A percentile compares a stretch with the other conserved stretches of the same genome.
These are phyloP conservation scores for Tubosaeta sp. DNA, from an alignment of 768 basidiomycete genomes.

Conservation along the genomic window DNA sequence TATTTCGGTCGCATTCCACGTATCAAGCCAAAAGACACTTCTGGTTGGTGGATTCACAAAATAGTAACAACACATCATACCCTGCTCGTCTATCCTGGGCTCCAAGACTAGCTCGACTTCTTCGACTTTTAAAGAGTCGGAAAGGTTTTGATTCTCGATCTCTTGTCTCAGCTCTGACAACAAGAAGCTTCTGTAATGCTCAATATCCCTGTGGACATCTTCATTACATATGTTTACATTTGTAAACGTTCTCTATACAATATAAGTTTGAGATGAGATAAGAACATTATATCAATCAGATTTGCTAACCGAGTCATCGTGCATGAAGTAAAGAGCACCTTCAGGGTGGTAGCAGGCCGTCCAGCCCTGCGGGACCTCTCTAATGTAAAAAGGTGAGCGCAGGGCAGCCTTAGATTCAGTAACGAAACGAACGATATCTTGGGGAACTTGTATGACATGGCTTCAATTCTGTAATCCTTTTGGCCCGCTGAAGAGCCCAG, in stretches of 20 bases:
- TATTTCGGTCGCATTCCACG: slow-evolving; percentile 33
- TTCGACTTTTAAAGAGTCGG: slow-evolving; percentile 22
- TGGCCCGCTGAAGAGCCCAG: not conserved
- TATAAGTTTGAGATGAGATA: not conserved
- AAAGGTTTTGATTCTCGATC: slow-evolving; percentile 2
- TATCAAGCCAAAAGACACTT: slow-evolving; percentile 51
- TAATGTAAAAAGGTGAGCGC: not conserved
- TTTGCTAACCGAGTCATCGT: slow-evolving; percentile 39
- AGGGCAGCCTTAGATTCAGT: not conserved
- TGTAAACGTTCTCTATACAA: slow-evolving; percentile 47
- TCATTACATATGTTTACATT: slow-evolving; percentile 50
- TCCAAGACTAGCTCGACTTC: slow-evolving; percentile 46
- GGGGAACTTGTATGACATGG: slow-evolving; percentile 17
- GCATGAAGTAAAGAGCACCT: slow-evolving; percentile 55
- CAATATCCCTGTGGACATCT: slow-evolving; percentile 31
- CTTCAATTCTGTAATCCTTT: slow-evolving; percentile 7
- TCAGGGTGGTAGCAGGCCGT: slow-evolving; percentile 50
- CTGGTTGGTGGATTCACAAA: slow-evolving; percentile 45
- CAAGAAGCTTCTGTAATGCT: slow-evolving; percentile 27
- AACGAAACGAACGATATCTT: slow-evolving; percentile 17
- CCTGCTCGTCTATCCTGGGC: slow-evolving; percentile 21
- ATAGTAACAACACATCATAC: slow-evolving; percentile 41
- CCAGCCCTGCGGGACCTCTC: slow-evolving; percentile 39
- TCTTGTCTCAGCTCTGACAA: slow-evolving; percentile 17
- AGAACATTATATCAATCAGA: not conserved